A percentile compares a stretch with the other conserved stretches of the same genome.
Conservation (phyloP, 179 eudicot genomes). For the Sideroxylon spinosum region DNA sequence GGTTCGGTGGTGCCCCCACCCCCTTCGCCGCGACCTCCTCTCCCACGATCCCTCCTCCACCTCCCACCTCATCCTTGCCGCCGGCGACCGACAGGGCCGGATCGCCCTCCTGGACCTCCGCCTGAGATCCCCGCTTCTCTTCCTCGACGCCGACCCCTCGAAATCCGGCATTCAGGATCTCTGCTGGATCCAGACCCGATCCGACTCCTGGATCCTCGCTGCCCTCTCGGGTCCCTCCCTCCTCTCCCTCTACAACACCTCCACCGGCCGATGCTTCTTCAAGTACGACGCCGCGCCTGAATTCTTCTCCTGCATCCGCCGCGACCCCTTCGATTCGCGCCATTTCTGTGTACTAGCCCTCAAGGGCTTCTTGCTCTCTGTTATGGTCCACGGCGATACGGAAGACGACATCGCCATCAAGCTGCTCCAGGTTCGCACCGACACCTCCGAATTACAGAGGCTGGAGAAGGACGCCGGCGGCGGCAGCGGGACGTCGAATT, state of each 20-base stretch:
- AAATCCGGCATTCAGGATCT: conserved; percentile 80
- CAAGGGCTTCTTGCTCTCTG: conserved; percentile 56
- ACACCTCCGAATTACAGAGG: conserved; percentile 52
- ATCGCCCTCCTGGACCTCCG: conserved; percentile 58
- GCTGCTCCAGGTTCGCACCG: conserved; percentile 52
- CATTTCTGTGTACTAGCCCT: conserved; percentile 63
- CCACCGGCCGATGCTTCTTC: conserved; percentile 71
- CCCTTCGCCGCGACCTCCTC: conserved; percentile 43
- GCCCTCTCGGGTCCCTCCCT: conserved; percentile 66
- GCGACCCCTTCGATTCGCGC: conserved; percentile 88
- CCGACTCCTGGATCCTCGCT: conserved; percentile 61
- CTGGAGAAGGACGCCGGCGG: conserved; percentile 56
- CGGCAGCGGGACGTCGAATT: conserved; percentile 3
- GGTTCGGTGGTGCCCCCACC: conserved; percentile 71
- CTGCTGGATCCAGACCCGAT: conserved; percentile 69
- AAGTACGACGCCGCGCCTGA: conserved; percentile 73
- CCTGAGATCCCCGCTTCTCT: conserved; percentile 33
- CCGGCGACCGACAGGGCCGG: conserved; percentile 90
- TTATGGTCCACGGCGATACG: conserved; percentile 48
- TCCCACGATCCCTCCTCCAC: conserved; percentile 32
- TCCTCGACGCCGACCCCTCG: conserved; percentile 30
- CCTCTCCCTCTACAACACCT: conserved; percentile 52
- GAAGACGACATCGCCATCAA: conserved; percentile 54
- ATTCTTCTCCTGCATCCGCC: conserved; percentile 60
- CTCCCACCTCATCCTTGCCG: conserved; percentile 59